Conservation (phyloP, 305 asterid genomes). For the Solanum aculeatissimum region DNA sequence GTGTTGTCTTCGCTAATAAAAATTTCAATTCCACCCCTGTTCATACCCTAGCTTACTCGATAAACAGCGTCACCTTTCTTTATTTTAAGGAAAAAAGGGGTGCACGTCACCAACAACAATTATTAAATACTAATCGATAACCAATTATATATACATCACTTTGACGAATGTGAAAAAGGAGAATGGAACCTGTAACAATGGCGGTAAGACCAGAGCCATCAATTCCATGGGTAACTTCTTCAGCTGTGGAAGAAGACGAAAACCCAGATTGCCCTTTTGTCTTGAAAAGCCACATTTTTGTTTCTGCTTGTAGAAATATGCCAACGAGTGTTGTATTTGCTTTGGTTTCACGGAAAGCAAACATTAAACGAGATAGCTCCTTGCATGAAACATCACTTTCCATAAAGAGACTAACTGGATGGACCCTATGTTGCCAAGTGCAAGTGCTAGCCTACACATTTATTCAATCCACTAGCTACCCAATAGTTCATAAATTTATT, state of each 20-base stretch:
- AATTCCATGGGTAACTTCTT: conserved; percentile 56
- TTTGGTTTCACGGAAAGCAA: background rate
- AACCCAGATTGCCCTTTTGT: conserved; percentile 55
- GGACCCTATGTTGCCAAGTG: background rate
- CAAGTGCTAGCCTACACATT: background rate
- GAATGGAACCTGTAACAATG: conserved; percentile 64
- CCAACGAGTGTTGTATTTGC: background rate
- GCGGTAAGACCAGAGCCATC: conserved; percentile 77
- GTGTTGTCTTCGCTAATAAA: background rate
- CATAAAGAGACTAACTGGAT: background rate
- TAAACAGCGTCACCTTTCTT: background rate
- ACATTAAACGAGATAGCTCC: background rate
- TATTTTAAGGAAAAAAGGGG: background rate
- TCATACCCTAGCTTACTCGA: background rate
- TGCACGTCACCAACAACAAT: background rate
- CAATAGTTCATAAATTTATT: too few relatives aligned
- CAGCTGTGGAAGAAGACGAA: conserved; percentile 55
- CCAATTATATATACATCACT: background rate
- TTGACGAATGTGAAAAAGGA: background rate
- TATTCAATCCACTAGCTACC: background rate
- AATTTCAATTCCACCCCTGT: background rate
- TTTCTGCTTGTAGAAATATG: background rate
- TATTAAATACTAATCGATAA: background rate
- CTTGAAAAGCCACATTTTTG: conserved; percentile 35
- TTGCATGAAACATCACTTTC: background rate